These are phyloP conservation scores for Cladosporium halotolerans DNA, from an alignment of 2,329 filamentous ascomycete species.

Conservation along the genomic window DNA sequence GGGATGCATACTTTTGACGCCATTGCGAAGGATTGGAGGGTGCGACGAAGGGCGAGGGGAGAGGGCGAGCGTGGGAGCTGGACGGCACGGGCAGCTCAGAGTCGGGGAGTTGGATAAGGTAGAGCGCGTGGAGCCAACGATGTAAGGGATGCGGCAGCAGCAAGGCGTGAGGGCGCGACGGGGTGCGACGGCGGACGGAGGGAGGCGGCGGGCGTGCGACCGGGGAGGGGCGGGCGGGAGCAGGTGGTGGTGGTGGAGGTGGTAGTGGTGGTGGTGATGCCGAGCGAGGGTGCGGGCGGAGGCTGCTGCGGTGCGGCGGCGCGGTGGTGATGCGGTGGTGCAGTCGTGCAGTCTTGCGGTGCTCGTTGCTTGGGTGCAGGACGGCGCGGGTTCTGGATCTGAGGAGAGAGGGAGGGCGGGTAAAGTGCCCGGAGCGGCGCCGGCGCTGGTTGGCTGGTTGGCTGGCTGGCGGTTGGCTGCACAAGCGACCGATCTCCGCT, in stretches of 20 bases:
- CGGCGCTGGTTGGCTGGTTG: too few relatives aligned
- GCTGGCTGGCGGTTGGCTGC: too few relatives aligned
- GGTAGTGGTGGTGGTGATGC: neutral
- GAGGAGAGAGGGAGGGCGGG: too few relatives aligned
- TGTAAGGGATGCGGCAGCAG: conserved; percentile 6
- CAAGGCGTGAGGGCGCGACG: neutral
- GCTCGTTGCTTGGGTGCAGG: too few relatives aligned
- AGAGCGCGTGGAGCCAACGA: neutral
- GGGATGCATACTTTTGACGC: conserved; percentile 28
- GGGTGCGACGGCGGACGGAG: neutral
- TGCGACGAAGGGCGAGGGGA: conserved; percentile 2
- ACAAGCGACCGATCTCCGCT: too few relatives aligned
- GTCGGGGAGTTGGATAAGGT: neutral
- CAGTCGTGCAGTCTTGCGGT: too few relatives aligned
- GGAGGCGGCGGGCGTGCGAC: neutral
- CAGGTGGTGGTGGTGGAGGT: neutral
- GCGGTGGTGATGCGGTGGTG: neutral
- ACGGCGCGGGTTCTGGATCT: too few relatives aligned
- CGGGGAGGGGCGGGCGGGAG: neutral
- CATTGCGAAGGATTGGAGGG: conserved; percentile 20
- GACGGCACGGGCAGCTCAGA: conserved; percentile 1
- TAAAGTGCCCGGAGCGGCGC: too few relatives aligned
- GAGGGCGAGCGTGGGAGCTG: conserved; percentile 1
- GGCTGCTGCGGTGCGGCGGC: neutral
- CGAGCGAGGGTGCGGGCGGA: neutral